Evolutionary conservation across 2,329 filamentous ascomycete genomes (phyloP).

Genomic region (Dactylellina cionopaga): DNA sequence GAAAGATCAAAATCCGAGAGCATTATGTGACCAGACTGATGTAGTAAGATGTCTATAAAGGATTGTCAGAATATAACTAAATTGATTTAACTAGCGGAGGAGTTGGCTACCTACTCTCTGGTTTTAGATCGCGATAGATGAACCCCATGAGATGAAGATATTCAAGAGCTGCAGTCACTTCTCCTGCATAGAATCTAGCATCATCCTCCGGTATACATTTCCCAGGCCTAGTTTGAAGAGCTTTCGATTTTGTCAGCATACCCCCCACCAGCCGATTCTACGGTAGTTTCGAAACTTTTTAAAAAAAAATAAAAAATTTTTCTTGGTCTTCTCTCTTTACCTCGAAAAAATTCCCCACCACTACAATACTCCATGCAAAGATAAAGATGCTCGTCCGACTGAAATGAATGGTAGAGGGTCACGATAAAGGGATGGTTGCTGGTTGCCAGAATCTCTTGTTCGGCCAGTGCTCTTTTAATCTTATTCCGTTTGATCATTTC

Average conservation of each 20-base stretch:
- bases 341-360: slow-evolving; percentile 95
- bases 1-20: slow-evolving; percentile 98
- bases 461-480: slow-evolving; percentile 96
- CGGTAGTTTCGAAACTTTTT: background rate
- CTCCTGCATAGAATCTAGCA: slow-evolving; percentile 94
- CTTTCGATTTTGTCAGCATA: slow-evolving; percentile 60
- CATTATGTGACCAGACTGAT: slow-evolving; percentile 99
- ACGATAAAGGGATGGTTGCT: slow-evolving; percentile 99
- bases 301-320: background rate
- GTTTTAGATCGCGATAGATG: slow-evolving; percentile 97
- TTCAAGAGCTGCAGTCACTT: slow-evolving; percentile 94
- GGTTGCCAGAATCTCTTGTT: slow-evolving; percentile 97
- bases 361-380: slow-evolving; percentile 99
- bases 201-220: slow-evolving; percentile 98
- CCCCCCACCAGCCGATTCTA: background rate
- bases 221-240: slow-evolving; percentile 92
- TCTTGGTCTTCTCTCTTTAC: slow-evolving; percentile 58
- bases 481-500: slow-evolving; percentile 99
- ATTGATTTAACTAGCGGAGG: background rate
- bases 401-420: slow-evolving; percentile 97
- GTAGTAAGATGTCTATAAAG: slow-evolving; percentile 84
- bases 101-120: slow-evolving; percentile 77
- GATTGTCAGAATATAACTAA: slow-evolving; percentile 60
- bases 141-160: slow-evolving; percentile 99
- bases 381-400: slow-evolving; percentile 97